phyloP scores from a whole-genome alignment of 179 eudicot species.

The Nepenthes alata region DNA sequence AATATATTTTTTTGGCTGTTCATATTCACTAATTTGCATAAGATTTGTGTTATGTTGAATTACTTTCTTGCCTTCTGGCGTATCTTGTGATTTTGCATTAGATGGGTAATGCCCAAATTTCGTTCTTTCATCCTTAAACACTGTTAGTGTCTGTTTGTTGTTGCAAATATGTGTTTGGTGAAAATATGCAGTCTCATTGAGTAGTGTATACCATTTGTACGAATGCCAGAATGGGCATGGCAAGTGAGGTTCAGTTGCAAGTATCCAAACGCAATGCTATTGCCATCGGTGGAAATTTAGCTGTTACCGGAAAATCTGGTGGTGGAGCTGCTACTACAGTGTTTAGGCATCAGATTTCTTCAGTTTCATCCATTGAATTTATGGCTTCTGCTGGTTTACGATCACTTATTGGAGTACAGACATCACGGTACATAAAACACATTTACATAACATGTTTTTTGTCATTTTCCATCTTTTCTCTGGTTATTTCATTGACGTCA shows the following conservation, averaged over 20 bases:
- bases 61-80: neutral
- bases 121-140: neutral
- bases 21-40: neutral
- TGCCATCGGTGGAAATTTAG: slow-evolving; percentile 85
- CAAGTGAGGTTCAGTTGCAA: slow-evolving; percentile 83
- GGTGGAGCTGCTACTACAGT: slow-evolving; percentile 66
- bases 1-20: neutral
- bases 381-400: slow-evolving; percentile 81
- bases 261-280: slow-evolving; percentile 55
- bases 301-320: slow-evolving; percentile 62
- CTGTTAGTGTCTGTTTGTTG: neutral
- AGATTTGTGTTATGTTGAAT: neutral
- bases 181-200: neutral
- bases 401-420: slow-evolving; percentile 68
- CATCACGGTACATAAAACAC: slow-evolving; percentile 47
- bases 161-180: neutral
- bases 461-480: neutral
- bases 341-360: slow-evolving; percentile 65
- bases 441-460: neutral
- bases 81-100: neutral
- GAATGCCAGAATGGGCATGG: slow-evolving; percentile 75
- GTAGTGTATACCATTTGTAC: slow-evolving; percentile 1
- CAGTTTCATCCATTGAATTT: slow-evolving; percentile 56
- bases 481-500: neutral
- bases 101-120: neutral